These are phyloP conservation scores for Leccinum barrowsii DNA, from an alignment of 768 basidiomycete species.

Conservation along the genomic window DNA sequence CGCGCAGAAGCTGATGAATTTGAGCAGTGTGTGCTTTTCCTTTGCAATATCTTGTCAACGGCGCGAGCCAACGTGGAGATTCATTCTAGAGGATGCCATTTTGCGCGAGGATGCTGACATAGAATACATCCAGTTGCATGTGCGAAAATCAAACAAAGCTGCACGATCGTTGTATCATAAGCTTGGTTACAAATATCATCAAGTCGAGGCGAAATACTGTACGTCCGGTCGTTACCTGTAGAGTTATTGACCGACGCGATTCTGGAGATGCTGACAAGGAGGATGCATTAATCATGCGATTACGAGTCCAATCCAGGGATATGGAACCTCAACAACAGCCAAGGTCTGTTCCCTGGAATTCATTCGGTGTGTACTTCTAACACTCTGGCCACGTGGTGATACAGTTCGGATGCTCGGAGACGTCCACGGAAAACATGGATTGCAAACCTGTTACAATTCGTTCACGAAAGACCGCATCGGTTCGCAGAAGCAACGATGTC, in stretches of 20 bases:
- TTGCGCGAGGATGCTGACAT: conserved; percentile 12
- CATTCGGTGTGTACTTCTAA: background rate
- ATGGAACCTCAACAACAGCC: conserved; percentile 1
- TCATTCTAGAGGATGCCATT: conserved; percentile 24
- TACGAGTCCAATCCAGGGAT: conserved; percentile 2
- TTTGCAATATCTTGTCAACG: background rate
- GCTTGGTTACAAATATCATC: conserved; percentile 22
- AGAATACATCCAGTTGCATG: conserved; percentile 26
- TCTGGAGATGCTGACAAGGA: conserved; percentile 25
- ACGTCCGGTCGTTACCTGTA: conserved; percentile 5
- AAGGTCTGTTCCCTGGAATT: conserved; percentile 10
- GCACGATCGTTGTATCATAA: conserved; percentile 23
- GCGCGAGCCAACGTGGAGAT: conserved; percentile 1
- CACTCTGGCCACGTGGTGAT: background rate
- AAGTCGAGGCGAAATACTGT: conserved; percentile 25
- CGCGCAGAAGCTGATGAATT: conserved; percentile 25
- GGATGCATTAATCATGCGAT: conserved; percentile 26
- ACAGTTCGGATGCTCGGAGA: conserved; percentile 4
- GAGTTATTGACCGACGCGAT: background rate
- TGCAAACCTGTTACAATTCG: conserved; percentile 6
- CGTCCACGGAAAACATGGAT: conserved; percentile 13
- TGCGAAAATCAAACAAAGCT: conserved; percentile 27
- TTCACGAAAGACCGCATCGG: conserved; percentile 10
- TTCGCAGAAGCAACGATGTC: conserved; percentile 9
- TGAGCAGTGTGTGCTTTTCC: conserved; percentile 19